Conservation (phyloP, 345 rosid genomes). For the Eucalyptus grandis region DNA sequence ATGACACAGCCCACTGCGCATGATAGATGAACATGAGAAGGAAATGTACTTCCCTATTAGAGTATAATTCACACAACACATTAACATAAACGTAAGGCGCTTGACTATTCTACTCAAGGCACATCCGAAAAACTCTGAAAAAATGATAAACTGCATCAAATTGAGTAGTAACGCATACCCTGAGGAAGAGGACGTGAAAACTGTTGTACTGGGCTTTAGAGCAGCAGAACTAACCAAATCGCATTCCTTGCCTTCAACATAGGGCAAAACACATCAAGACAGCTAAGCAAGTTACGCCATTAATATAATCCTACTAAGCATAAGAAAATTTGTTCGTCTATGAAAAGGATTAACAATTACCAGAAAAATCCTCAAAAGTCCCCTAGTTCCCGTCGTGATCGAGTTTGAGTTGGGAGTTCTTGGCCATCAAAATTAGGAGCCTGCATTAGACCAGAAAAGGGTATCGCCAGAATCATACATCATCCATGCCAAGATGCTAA, state of each 20-base stretch:
- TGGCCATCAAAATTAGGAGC: slow-evolving; percentile 46
- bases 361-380: slow-evolving; percentile 47
- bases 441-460: slow-evolving; percentile 10
- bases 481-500: neutral
- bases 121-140: neutral
- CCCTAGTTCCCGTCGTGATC: slow-evolving; percentile 31
- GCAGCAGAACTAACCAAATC: slow-evolving; percentile 39
- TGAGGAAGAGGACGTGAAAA: slow-evolving; percentile 37
- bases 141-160: neutral
- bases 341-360: slow-evolving; percentile 3
- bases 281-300: neutral
- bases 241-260: slow-evolving; percentile 42
- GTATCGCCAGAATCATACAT: neutral
- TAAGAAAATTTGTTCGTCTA: neutral
- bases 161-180: slow-evolving; percentile 12
- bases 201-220: slow-evolving; percentile 38
- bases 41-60: neutral
- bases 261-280: neutral
- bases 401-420: slow-evolving; percentile 29
- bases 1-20: neutral
- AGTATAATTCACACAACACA: neutral
- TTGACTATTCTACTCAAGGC: neutral
- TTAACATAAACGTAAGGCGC: neutral
- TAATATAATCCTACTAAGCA: neutral
- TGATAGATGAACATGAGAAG: neutral